Evolutionary conservation across 768 basidiomycete genomes (phyloP), one percentile per base, ranked within the genome.

Genomic region (Tylopilus subfusipes): DNA sequence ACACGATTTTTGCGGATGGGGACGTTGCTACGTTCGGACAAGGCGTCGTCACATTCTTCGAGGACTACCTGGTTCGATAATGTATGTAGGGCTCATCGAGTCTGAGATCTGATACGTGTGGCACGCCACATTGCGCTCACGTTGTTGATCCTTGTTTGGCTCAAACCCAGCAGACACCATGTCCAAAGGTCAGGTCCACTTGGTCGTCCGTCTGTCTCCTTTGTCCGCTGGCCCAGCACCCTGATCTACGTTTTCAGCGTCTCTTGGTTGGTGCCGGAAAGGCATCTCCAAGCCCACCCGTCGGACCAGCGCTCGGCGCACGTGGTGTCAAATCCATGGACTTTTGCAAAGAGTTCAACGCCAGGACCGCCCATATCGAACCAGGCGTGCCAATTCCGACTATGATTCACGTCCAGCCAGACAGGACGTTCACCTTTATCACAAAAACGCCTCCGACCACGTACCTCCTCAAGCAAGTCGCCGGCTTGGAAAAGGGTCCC

Each of bases 321-420:
- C 85, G 93, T 66, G 97, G 97, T 63, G 95, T 99, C 62, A 98
- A 97, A 75, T 93, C 94, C 25, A 98, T 98, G 90, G 97, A 99
- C 75, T 99, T 99, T 69, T 97, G 94, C 80, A 99, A 98, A 72
- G 94, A 98, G 71, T 99, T 98, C 77, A 99, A 99, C 68, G 95
- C 96, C n/a, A 86, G 87, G 59, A 98, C 96, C 19, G 87, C 91
- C 30, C 87, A 92, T 69, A 80, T 96, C 34, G 82, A 85, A 57
- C 84, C 87, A 18, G 92, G 92, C 33, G 82, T 89, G 11, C 96
- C 97, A 8, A 82, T 83, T 36, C 96, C 97, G 11, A 97, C 94
- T n/a, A 74, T 88, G 57, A 95, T 99, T 66, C 90, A 84, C 52
- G 88, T 99, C 55, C 86, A 92, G 63, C 91, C 96, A 51, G 97